Base-by-base conservation (phyloP, 2,329 filamentous ascomycete species). In the Westerdykella sp. region DNA sequence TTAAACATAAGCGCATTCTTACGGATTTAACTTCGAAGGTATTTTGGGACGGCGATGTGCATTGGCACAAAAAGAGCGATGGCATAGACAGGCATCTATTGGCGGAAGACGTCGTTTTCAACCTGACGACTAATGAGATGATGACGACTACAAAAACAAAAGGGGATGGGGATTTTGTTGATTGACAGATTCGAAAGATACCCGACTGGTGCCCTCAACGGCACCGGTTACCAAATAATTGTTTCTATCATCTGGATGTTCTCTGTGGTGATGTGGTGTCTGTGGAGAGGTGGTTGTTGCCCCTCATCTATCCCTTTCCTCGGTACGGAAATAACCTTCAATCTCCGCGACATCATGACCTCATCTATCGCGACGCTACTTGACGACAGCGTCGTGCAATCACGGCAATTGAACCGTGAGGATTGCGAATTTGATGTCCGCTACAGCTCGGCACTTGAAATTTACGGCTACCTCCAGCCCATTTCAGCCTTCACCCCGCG, bases 91-190 rank as follows among this genome's bases (percentile, higher is more conserved):
- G 25, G 25, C 25, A 28, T 28, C 18, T 21, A 21, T 3, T 7
- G 25, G 25, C n/a, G 51, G 53, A 54, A 60, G 62, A 62, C 60
- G 63, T 66, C 63, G 50, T 35, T 56, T 66, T 66, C 63, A 66
- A 66, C 63, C 62, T 58, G 60, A 66, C 63, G 62, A 57, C 62
- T 59, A 49, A 62, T 48, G 53, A 59, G 49, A 43, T 47, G 46
- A 56, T 50, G 46, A 51, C 39, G 40, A 37, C 31, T 40, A 23
- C 31, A 39, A 38, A 39, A 38, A 44, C 18, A 21, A 30, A 28
- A 34, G 28, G 21, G 18, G 23, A 37, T 11, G 13, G 38, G 15
- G 15, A 13, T 35, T 35, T 35, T 35, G 36, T 13, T 16, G 11
- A 21, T 39, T 25, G 30, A 28, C 25, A 28, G 25, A 28, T 28